Percentiles rank a stretch among this genome's conserved stretches.
phyloP scores from a whole-genome alignment of 2,329 filamentous ascomycete species.

The Fusarium sp. region DNA sequence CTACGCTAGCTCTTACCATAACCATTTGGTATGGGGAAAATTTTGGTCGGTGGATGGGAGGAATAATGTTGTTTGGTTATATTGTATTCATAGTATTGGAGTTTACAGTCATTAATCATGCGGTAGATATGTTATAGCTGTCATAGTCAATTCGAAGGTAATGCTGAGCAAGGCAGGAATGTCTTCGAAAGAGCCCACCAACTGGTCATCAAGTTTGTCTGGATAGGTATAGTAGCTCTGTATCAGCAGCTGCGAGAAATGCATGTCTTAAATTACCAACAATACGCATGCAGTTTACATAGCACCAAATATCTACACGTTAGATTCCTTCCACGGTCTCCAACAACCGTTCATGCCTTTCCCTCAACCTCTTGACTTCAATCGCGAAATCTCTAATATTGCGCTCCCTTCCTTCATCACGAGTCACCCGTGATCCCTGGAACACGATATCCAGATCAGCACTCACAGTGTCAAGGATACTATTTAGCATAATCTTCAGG shows the following conservation, averaged over 20 bases:
- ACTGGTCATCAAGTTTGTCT: no score
- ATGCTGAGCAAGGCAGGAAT: background rate
- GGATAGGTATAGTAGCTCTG: no score
- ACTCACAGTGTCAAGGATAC: background rate
- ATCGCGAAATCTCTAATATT: background rate
- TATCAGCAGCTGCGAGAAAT: no score
- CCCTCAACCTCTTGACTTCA: background rate
- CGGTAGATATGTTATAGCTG: accelerated
- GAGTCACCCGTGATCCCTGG: background rate
- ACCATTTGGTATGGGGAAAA: background rate
- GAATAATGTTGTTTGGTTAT: background rate
- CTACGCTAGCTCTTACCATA: background rate
- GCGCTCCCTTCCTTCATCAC: background rate
- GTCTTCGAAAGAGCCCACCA: background rate
- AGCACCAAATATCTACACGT: background rate
- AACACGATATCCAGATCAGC: slow-evolving; percentile 7
- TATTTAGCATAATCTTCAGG: background rate
- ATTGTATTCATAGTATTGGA: background rate
- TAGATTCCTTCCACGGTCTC: background rate
- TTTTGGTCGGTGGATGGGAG: background rate
- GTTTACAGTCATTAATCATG: background rate
- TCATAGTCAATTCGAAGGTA: accelerated
- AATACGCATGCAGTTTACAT: no score
- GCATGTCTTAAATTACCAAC: no score
- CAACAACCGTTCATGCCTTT: background rate